phyloP scores from a whole-genome alignment of 306 rosid species.

The Citrullus amarus region DNA sequence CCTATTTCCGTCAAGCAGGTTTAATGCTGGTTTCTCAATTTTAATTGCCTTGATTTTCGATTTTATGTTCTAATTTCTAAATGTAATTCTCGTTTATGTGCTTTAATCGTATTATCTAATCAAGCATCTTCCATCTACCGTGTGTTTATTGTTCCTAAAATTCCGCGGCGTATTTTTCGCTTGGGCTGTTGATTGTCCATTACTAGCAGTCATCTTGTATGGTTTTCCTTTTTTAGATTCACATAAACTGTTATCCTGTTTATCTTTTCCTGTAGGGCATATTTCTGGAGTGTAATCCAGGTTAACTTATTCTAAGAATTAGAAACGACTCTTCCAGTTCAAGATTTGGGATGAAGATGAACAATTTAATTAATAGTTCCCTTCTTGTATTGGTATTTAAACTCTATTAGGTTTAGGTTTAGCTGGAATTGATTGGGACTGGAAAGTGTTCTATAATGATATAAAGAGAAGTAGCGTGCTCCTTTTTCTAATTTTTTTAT shows the following conservation, averaged over 20 bases:
- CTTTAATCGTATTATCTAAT: neutral
- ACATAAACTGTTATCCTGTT: neutral
- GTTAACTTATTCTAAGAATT: neutral
- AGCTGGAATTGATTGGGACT: neutral
- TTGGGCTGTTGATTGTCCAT: neutral
- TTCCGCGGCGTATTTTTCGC: neutral
- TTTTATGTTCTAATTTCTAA: neutral
- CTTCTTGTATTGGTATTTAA: neutral
- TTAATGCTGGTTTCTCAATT: neutral
- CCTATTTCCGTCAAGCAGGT: constrained; percentile 93
- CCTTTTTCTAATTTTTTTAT: neutral
- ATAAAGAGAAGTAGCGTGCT: neutral
- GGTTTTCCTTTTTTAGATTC: neutral
- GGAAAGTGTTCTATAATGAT: neutral
- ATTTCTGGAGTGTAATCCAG: constrained; percentile 1
- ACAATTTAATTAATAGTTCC: neutral
- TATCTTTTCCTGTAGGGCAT: neutral
- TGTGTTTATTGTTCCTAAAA: neutral
- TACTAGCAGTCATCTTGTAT: neutral
- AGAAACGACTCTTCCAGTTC: neutral
- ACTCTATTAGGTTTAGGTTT: neutral
- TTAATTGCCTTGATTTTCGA: neutral
- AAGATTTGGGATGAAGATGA: neutral
- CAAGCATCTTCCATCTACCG: neutral
- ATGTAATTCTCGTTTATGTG: neutral